phyloP scores from a whole-genome alignment of 495 filamentous ascomycete genomes.

The Saxophila tyrrhenica region DNA sequence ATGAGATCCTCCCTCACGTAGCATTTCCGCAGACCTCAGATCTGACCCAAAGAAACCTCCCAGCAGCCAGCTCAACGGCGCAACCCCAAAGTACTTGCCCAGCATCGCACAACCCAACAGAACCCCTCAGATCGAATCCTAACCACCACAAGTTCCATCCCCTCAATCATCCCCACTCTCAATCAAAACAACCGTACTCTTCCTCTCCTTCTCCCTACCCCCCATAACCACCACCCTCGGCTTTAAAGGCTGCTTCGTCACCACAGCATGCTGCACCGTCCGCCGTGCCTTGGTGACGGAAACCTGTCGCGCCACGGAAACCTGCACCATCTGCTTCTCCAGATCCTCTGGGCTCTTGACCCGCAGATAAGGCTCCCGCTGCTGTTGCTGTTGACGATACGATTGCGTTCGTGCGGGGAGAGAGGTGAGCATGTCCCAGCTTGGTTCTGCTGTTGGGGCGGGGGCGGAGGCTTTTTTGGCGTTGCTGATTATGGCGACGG shows the following conservation, averaged over 20 bases:
- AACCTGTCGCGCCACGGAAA: conserved; percentile 14
- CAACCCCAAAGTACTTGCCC: no score
- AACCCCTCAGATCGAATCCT: no score
- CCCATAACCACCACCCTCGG: conserved; percentile 15
- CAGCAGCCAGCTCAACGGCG: no score
- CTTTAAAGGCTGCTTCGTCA: conserved; percentile 12
- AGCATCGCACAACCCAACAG: no score
- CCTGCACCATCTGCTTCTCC: conserved; percentile 17
- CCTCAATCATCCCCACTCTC: conserved; percentile 10
- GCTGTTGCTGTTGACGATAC: neutral
- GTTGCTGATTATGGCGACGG: neutral
- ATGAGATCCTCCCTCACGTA: no score
- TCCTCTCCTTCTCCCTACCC: conserved; percentile 2
- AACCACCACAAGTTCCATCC: neutral
- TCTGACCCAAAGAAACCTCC: no score
- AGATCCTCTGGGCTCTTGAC: conserved; percentile 9
- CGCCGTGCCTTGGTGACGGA: conserved; percentile 9
- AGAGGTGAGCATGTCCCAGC: conserved; percentile 9
- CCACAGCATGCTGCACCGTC: conserved; percentile 8
- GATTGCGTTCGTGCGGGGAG: neutral
- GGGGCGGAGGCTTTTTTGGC: neutral
- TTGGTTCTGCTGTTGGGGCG: neutral
- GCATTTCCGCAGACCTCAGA: no score
- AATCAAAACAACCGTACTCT: conserved; percentile 13
- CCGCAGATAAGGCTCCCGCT: conserved; percentile 1